Percentiles rank a stretch among this genome's conserved stretches.
Evolutionary conservation across 352 stramenopile species (phyloP).

Genomic region (Peronospora tabacina): DNA sequence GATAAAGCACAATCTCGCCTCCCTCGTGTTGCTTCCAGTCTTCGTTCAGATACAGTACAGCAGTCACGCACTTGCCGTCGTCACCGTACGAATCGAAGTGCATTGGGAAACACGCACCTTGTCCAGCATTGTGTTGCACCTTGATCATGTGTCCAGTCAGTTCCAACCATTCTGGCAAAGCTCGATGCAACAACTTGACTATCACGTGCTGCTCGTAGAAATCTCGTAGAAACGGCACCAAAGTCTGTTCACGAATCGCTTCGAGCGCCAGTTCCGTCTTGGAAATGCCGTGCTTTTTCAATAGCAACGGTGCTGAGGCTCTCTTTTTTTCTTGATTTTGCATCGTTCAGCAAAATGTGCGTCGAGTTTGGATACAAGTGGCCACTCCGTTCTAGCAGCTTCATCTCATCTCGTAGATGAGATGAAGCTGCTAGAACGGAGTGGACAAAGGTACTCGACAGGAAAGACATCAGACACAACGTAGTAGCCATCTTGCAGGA

Average conservation of each 20-base stretch:
- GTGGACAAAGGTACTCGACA: constrained; percentile 31
- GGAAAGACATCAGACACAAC: constrained; percentile 49
- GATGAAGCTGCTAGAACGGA: too few relatives aligned
- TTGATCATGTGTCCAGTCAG: constrained; percentile 61
- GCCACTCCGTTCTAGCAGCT: constrained; percentile 23
- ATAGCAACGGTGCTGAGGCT: constrained; percentile 32
- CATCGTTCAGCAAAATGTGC: constrained; percentile 49
- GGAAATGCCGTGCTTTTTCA: constrained; percentile 74
- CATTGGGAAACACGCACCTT: constrained; percentile 74
- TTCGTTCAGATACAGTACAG: constrained; percentile 81
- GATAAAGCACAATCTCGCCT: constrained; percentile 76
- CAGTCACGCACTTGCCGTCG: constrained; percentile 77
- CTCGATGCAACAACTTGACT: constrained; percentile 31
- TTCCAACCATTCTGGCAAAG: constrained; percentile 36
- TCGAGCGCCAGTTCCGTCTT: constrained; percentile 71
- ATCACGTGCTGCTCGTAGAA: constrained; percentile 59
- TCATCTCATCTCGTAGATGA: constrained; percentile 52
- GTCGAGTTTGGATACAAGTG: constrained; percentile 76
- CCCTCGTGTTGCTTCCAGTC: constrained; percentile 59
- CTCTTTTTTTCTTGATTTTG: constrained; percentile 2
- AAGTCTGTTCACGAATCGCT: constrained; percentile 17
- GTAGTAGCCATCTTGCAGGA: constrained; percentile 48
- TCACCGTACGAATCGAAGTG: constrained; percentile 83
- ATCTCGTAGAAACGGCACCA: constrained; percentile 39
- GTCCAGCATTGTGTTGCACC: constrained; percentile 70